phyloP scores from a whole-genome alignment of 352 stramenopile species.

The Globisporangium splendens region DNA sequence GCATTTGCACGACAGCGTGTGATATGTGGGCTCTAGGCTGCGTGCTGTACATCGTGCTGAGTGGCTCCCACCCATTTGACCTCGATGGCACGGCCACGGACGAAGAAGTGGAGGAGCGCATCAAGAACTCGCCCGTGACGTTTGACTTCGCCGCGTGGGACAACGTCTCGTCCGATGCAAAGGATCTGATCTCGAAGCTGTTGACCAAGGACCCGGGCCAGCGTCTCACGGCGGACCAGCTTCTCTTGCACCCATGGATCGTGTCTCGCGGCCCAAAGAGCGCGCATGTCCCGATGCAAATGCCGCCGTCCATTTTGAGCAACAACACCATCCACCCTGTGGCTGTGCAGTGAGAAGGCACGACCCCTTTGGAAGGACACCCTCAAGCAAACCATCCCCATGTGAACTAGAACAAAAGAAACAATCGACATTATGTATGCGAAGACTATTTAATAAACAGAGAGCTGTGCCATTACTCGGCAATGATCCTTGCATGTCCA shows the following conservation, averaged over 20 bases:
- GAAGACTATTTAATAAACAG: not conserved
- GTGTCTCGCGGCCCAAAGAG: conserved; percentile 2
- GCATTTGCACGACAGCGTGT: conserved; percentile 52
- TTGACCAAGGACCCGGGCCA: conserved; percentile 82
- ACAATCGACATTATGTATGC: too few species aligned
- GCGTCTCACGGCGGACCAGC: conserved; percentile 84
- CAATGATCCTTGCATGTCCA: too few species aligned
- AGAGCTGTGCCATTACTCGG: too few species aligned
- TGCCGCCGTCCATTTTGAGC: conserved; percentile 9
- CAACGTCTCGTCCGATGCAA: conserved; percentile 84
- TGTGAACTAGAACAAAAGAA: not conserved
- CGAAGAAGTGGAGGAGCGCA: conserved; percentile 77
- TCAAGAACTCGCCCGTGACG: conserved; percentile 51
- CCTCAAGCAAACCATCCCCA: not conserved
- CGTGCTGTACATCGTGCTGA: conserved; percentile 94
- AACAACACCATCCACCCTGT: conserved; percentile 7
- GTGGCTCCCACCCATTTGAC: conserved; percentile 91
- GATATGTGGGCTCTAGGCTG: conserved; percentile 88
- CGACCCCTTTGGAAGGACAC: not conserved
- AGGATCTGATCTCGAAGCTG: conserved; percentile 87
- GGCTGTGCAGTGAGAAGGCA: not conserved
- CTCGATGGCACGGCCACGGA: conserved; percentile 82
- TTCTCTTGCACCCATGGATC: conserved; percentile 93
- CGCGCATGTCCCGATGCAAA: conserved; percentile 7
- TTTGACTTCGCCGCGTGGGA: conserved; percentile 51